Base-by-base conservation (phyloP, 2,329 filamentous ascomycete species). In the Akanthomyces uredinophilus region DNA sequence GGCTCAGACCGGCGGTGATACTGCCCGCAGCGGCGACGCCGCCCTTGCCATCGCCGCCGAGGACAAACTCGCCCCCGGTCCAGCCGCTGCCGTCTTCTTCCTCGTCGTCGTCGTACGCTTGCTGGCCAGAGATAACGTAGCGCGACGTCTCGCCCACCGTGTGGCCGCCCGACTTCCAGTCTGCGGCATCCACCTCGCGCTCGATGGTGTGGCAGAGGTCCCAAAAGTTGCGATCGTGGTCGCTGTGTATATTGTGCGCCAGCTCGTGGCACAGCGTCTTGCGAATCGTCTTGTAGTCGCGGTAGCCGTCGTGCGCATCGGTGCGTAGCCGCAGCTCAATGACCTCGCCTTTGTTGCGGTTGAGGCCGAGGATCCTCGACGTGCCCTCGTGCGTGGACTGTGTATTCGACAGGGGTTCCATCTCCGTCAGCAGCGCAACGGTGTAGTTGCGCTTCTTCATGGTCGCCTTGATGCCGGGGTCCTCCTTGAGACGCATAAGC, bases 221-320 rank as follows among this genome's bases (percentile, higher is more conserved):
- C 94, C 95, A 98, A 71, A 99, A 99, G 52, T 90, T 78, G 20
- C 86, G 80, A 74, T 98, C 92, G 73, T 99, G 95, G 0, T 89
- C 86, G 0, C 89, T 82, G 76, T 89, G 88, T 11, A 96, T 91
- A 69, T 96, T 97, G 75, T 99, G 95, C 66, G 93, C 89, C 20
- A 99, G 81, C 78, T 99, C 95, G 77, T 99, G 95, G 71, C 94
- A 98, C 14, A 99, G 80, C 51, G 95, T 98, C 68, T 90, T 91
- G 57, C 95, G 85, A 54, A 99, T 96, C 0, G 89, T 93, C 68
- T 89, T 88, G 77, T 98, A 99, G 72, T 97, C 92, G 43, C 95
- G 80, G 70, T 96, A 98, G 1, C 95, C 95, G 73, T 96, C 92
- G 72, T 95, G 92, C 3, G 90, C 91, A 76, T 99, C 95, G 1